Evolutionary conservation across 2,329 filamentous ascomycete genomes (phyloP).

Genomic region (Fusarium vanettenii): DNA sequence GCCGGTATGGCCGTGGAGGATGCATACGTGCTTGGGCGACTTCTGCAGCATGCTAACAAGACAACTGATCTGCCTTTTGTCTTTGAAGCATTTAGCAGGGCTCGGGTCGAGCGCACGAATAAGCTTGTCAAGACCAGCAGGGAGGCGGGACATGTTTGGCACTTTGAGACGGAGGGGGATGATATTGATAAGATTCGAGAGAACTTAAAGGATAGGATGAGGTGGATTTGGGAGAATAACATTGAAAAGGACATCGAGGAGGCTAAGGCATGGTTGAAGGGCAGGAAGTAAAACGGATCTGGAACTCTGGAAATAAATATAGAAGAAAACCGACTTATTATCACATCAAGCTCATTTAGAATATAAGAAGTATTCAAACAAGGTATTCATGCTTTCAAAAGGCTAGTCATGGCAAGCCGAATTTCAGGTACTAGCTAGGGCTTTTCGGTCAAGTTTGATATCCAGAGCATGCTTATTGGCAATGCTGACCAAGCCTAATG

Average conservation of each 20-base stretch:
- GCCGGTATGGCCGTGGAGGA: conserved; percentile 21
- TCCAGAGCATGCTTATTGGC: too few relatives aligned
- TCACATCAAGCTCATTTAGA: too few relatives aligned
- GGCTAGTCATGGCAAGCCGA: too few relatives aligned
- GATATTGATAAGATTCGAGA: conserved; percentile 14
- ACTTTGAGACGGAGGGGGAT: conserved; percentile 13
- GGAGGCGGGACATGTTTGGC: conserved; percentile 19
- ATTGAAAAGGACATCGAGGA: neutral
- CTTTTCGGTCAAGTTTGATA: too few relatives aligned
- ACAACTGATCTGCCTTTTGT: conserved; percentile 3
- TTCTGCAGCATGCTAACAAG: neutral
- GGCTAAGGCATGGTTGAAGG: neutral
- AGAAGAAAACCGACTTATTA: too few relatives aligned
- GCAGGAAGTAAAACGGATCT: neutral
- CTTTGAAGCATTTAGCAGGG: conserved; percentile 12
- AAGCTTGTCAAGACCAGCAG: conserved; percentile 10
- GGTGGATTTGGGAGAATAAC: conserved; percentile 10
- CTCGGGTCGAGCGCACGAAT: conserved; percentile 2
- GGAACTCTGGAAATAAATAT: too few relatives aligned
- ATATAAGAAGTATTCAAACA: too few relatives aligned
- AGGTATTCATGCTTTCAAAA: too few relatives aligned
- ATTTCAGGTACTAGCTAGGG: too few relatives aligned
- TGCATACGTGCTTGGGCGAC: conserved; percentile 50
- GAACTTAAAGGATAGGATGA: conserved; percentile 1
- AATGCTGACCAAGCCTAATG: too few relatives aligned